phyloP scores from a whole-genome alignment of 2,329 filamentous ascomycete species.

The Pseudogymnoascus sp. region DNA sequence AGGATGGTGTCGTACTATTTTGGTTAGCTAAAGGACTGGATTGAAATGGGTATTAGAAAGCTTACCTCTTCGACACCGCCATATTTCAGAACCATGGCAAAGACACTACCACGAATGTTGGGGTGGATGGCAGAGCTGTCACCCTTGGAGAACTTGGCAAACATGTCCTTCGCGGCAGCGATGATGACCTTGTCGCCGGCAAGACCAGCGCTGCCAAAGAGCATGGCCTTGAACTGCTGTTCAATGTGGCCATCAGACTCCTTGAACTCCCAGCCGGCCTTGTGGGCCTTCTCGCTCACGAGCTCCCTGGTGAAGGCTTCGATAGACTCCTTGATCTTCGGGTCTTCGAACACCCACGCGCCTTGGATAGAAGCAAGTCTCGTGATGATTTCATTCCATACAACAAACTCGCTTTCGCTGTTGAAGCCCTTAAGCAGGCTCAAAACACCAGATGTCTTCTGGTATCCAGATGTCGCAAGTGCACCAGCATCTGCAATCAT shows the following conservation, averaged over 20 bases:
- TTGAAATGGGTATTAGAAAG: constrained; percentile 8
- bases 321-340: constrained; percentile 62
- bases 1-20: constrained; percentile 65
- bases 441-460: constrained; percentile 83
- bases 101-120: constrained; percentile 81
- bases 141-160: constrained; percentile 71
- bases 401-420: constrained; percentile 78
- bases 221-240: constrained; percentile 88
- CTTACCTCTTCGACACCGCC: constrained; percentile 73
- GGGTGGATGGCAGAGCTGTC: constrained; percentile 79
- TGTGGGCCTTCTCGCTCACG: constrained; percentile 69
- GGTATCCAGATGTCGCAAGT: constrained; percentile 80
- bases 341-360: constrained; percentile 83
- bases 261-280: constrained; percentile 80
- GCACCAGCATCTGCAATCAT: constrained; percentile 93
- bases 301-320: constrained; percentile 77
- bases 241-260: constrained; percentile 79
- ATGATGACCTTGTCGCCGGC: constrained; percentile 72
- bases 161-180: constrained; percentile 80
- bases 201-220: constrained; percentile 78
- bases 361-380: constrained; percentile 70
- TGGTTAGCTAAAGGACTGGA: neutral
- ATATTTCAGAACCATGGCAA: constrained; percentile 73
- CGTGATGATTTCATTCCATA: constrained; percentile 86
- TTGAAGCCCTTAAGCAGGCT: constrained; percentile 81